Evolutionary conservation across 2,329 filamentous ascomycete species (phyloP).

Genomic region (Phialophora macrospora): DNA sequence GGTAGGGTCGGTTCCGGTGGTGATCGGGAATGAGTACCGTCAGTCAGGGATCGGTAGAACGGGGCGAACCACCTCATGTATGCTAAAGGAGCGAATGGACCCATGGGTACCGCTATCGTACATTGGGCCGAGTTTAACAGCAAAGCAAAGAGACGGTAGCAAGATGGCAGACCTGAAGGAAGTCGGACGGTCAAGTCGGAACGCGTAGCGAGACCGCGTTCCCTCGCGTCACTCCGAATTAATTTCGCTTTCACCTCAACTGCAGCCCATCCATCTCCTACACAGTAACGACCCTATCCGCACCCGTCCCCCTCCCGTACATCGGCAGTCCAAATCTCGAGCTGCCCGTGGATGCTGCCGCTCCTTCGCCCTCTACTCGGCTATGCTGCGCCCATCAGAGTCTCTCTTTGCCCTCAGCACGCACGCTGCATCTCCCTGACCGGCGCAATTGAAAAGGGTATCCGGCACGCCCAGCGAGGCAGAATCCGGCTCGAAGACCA

Average conservation of each 20-base stretch:
- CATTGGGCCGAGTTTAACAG: background rate
- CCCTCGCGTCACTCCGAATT: background rate
- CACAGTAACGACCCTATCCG: background rate
- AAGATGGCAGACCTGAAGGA: background rate
- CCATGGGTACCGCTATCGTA: background rate
- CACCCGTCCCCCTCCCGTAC: background rate
- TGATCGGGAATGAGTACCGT: background rate
- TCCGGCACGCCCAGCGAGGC: constrained; percentile 53
- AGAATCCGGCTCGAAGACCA: constrained; percentile 22
- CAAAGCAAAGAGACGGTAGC: background rate
- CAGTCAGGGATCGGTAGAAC: background rate
- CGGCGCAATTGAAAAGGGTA: constrained; percentile 71
- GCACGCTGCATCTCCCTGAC: constrained; percentile 61
- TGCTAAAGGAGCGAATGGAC: background rate
- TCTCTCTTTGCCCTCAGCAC: background rate
- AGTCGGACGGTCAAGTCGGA: background rate
- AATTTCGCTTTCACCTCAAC: background rate
- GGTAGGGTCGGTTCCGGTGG: background rate
- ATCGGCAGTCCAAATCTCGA: background rate
- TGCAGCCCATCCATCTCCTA: background rate
- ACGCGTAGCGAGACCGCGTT: background rate
- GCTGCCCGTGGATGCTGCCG: constrained; percentile 27
- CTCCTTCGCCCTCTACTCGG: constrained; percentile 30
- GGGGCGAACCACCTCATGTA: background rate
- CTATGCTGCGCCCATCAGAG: constrained; percentile 19